Evolutionary conservation across 495 filamentous ascomycete genomes (phyloP).

Genomic region (Haplographium delicatum): DNA sequence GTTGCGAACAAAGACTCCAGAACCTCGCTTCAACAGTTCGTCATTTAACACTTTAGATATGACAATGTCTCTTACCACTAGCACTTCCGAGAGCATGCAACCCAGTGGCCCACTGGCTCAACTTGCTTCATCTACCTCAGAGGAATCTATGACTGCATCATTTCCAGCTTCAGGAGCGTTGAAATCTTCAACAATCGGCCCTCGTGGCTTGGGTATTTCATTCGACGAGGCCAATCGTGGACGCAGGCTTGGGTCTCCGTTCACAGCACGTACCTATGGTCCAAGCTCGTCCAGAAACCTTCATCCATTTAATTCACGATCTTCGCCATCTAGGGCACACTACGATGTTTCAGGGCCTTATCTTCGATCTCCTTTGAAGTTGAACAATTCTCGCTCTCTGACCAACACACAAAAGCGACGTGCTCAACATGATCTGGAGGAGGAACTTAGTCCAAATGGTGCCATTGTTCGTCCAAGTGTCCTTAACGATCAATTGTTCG

Average conservation of each 20-base stretch:
- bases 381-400: slow-evolving; percentile 39
- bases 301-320: slow-evolving; percentile 25
- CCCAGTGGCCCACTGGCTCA: slow-evolving; percentile 63
- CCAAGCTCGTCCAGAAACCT: slow-evolving; percentile 35
- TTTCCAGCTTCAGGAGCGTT: slow-evolving; percentile 15
- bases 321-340: slow-evolving; percentile 28
- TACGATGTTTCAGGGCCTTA: slow-evolving; percentile 41
- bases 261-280: slow-evolving; percentile 52
- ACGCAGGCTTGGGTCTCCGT: slow-evolving; percentile 47
- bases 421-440: slow-evolving; percentile 39
- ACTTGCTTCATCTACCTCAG: slow-evolving; percentile 23
- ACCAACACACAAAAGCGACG: slow-evolving; percentile 49
- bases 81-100: slow-evolving; percentile 75
- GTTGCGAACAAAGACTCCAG: slow-evolving; percentile 23
- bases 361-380: slow-evolving; percentile 42
- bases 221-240: slow-evolving; percentile 2
- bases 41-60: slow-evolving; percentile 68
- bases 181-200: slow-evolving; percentile 12
- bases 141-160: slow-evolving; percentile 3
- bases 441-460: slow-evolving; percentile 41
- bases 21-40: slow-evolving; percentile 28
- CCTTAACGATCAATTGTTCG: slow-evolving; percentile 43
- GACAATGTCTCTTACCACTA: slow-evolving; percentile 75
- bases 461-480: slow-evolving; percentile 43
- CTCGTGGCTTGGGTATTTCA: background rate